Evolutionary conservation across 768 basidiomycete species (phyloP).

Genomic region (Lyophyllum decastes): DNA sequence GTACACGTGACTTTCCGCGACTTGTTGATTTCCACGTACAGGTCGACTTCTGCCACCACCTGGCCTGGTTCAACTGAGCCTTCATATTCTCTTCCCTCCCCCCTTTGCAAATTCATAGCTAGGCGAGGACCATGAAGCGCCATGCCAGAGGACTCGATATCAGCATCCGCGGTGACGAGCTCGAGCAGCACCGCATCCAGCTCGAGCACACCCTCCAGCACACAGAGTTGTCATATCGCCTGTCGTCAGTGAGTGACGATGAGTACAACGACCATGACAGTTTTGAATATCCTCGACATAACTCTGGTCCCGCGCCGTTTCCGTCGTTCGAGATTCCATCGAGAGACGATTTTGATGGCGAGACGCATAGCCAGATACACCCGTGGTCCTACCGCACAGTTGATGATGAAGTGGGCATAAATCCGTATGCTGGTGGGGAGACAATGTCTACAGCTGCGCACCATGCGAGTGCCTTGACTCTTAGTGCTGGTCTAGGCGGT

Average conservation of each 20-base stretch:
- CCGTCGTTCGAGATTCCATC: constrained; percentile 63
- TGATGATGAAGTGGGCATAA: constrained; percentile 53
- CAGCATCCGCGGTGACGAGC: constrained; percentile 69
- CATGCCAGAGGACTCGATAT: constrained; percentile 38
- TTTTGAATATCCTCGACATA: constrained; percentile 75
- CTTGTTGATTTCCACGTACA: constrained; percentile 14
- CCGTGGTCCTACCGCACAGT: constrained; percentile 52
- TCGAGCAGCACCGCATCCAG: constrained; percentile 74
- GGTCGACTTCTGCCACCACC: constrained; percentile 15
- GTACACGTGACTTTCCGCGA: constrained; percentile 17
- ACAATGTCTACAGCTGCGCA: constrained; percentile 85
- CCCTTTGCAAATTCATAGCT: constrained; percentile 26
- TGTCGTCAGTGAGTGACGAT: constrained; percentile 53
- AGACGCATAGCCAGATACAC: constrained; percentile 47
- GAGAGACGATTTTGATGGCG: constrained; percentile 56
- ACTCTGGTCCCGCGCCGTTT: constrained; percentile 57
- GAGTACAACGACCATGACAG: constrained; percentile 45
- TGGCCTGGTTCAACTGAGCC: not conserved
- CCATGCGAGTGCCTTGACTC: constrained; percentile 86
- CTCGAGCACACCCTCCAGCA: constrained; percentile 79
- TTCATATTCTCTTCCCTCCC: not conserved
- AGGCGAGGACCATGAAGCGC: constrained; percentile 33
- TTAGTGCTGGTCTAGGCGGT: constrained; percentile 79
- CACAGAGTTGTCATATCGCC: constrained; percentile 70
- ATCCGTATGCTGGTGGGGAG: constrained; percentile 65